Percentiles rank a stretch among this genome's conserved stretches.
Conservation (phyloP, 371 early-diverging fungal genomes). For the Globomyces sp. region DNA sequence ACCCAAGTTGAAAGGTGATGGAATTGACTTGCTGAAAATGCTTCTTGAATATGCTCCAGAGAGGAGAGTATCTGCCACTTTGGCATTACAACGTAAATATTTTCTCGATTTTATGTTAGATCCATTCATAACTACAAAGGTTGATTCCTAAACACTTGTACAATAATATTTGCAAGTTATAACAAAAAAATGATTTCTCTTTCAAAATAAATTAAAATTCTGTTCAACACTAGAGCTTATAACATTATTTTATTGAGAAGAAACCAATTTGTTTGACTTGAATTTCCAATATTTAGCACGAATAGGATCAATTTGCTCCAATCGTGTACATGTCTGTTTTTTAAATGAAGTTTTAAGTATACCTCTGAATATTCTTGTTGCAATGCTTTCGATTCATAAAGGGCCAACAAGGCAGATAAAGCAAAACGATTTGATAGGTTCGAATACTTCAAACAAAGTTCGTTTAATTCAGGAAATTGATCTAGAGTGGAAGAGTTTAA, state of each 20-base stretch:
- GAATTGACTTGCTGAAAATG: slow-evolving; percentile 71
- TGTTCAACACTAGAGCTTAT: neutral
- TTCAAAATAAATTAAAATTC: no score
- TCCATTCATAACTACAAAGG: neutral
- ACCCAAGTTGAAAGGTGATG: slow-evolving; percentile 74
- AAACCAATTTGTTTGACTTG: slow-evolving; percentile 3
- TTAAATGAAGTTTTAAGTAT: neutral
- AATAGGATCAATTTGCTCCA: slow-evolving; percentile 14
- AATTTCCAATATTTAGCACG: slow-evolving; percentile 5
- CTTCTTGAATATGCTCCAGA: slow-evolving; percentile 85
- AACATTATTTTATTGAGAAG: neutral
- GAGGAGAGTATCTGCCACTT: slow-evolving; percentile 78
- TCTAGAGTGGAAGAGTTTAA: neutral
- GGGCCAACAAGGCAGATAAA: slow-evolving; percentile 3
- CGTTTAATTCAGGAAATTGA: neutral
- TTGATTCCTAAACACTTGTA: no score
- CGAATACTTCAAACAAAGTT: neutral
- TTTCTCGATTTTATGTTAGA: no score
- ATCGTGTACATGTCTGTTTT: neutral
- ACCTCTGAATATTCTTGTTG: slow-evolving; percentile 7
- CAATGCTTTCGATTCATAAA: slow-evolving; percentile 3
- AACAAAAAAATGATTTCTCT: no score
- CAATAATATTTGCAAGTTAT: no score
- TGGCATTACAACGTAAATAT: slow-evolving; percentile 53
- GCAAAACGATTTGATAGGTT: slow-evolving; percentile 8